Conservation (phyloP, 2,329 filamentous ascomycete species). For the Aspergillus persii region DNA sequence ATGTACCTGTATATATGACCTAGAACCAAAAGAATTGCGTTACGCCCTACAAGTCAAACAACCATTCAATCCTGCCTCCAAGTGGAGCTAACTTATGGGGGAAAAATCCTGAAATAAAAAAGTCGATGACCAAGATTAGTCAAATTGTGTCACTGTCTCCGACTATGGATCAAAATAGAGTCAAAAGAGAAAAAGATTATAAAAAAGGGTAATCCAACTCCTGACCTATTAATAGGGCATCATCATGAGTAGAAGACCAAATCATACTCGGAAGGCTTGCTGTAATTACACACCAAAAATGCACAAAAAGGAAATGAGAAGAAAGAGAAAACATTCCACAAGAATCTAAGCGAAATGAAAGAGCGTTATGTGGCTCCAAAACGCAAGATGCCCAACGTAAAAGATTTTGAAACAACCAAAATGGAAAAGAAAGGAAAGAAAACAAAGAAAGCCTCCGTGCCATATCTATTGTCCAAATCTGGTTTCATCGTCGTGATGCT, state of each 20-base stretch:
- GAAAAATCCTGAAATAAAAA: not conserved
- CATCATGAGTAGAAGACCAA: not conserved
- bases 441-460: slow-evolving; percentile 1
- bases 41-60: not conserved
- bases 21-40: not conserved
- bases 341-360: not conserved
- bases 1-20: not conserved
- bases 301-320: not conserved
- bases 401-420: slow-evolving; percentile 1
- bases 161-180: not conserved
- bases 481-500: slow-evolving; percentile 13
- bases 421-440: not conserved
- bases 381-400: slow-evolving; percentile 5
- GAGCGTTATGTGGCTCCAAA: slow-evolving; percentile 8
- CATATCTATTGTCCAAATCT: slow-evolving; percentile 22
- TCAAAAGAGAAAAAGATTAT: not conserved
- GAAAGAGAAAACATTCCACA: not conserved
- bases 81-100: not conserved
- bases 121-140: not conserved
- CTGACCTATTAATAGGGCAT: not conserved
- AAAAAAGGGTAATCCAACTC: not conserved
- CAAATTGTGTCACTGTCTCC: not conserved
- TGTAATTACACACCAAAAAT: not conserved
- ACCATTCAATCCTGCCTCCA: not conserved
- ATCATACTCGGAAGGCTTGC: not conserved